phyloP scores from a whole-genome alignment of 75 land plant genomes.

The Picea sitchensis region DNA sequence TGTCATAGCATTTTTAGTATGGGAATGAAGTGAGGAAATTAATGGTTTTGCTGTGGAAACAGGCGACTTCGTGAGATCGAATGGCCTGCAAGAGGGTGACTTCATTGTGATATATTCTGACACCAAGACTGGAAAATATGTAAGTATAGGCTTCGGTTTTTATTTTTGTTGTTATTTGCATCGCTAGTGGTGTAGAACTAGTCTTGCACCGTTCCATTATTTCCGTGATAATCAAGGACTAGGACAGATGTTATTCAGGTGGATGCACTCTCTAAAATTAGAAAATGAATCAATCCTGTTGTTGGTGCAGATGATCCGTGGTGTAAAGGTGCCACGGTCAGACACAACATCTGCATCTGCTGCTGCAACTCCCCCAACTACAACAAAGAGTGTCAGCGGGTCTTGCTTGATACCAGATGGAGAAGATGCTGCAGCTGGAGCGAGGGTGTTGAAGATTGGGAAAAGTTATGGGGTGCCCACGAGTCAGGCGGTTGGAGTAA shows the following conservation, averaged over 20 bases:
- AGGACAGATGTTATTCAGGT: neutral
- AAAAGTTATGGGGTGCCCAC: conserved; percentile 8
- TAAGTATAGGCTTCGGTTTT: conserved; percentile 12
- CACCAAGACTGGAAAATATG: conserved; percentile 70
- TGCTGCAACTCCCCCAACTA: neutral
- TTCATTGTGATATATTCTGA: conserved; percentile 77
- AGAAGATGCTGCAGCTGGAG: neutral
- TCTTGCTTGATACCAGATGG: neutral
- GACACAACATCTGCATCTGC: conserved; percentile 5
- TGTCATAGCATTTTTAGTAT: too few species aligned
- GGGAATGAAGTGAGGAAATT: neutral
- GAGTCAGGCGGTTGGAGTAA: conserved; percentile 1
- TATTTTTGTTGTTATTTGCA: too few species aligned
- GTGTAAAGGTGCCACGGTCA: conserved; percentile 38
- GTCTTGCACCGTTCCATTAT: too few species aligned
- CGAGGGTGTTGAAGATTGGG: neutral
- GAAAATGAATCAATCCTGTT: neutral
- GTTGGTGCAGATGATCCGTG: conserved; percentile 45
- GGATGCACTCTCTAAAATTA: neutral
- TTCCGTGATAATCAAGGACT: neutral
- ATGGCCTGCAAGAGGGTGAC: conserved; percentile 86
- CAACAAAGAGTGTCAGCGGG: neutral
- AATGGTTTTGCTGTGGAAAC: conserved; percentile 7
- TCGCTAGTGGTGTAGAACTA: too few species aligned
- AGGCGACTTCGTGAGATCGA: conserved; percentile 85